Percentiles rank a stretch among this genome's conserved stretches.
phyloP scores from a whole-genome alignment of 2,329 filamentous ascomycete genomes.

The Xylariaceae sp. region DNA sequence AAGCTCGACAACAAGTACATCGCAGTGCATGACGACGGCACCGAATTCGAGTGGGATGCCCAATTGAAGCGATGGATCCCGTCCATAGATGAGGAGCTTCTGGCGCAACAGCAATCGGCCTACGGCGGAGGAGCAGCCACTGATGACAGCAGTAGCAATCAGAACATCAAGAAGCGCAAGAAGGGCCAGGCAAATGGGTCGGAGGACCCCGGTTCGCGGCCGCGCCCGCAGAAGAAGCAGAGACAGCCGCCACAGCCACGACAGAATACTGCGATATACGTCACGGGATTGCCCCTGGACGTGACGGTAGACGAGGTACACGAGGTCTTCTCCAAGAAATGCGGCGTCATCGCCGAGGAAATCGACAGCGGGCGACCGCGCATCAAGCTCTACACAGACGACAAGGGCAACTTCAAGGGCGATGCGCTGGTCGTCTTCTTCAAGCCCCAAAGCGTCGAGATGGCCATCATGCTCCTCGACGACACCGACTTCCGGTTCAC shows the following conservation, averaged over 20 bases:
- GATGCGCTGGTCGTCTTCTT: slow-evolving; percentile 94
- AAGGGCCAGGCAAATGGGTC: slow-evolving; percentile 38
- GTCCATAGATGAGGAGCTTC: slow-evolving; percentile 49
- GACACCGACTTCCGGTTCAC: slow-evolving; percentile 78
- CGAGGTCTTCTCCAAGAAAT: slow-evolving; percentile 80
- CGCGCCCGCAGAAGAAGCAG: slow-evolving; percentile 49
- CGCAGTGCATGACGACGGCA: slow-evolving; percentile 80
- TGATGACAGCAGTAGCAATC: slow-evolving; percentile 38
- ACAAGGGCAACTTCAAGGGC: slow-evolving; percentile 84
- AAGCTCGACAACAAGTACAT: slow-evolving; percentile 80
- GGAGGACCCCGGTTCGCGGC: slow-evolving; percentile 37
- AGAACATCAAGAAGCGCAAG: slow-evolving; percentile 43
- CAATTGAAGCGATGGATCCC: slow-evolving; percentile 75
- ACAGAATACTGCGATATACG: slow-evolving; percentile 89
- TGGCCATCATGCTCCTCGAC: slow-evolving; percentile 80
- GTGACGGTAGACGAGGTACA: slow-evolving; percentile 79
- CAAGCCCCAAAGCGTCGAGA: slow-evolving; percentile 87
- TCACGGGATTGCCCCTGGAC: slow-evolving; percentile 83
- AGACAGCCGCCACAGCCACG: slow-evolving; percentile 54
- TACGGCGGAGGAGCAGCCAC: slow-evolving; percentile 42
- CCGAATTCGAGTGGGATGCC: slow-evolving; percentile 81
- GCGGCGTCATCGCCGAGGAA: slow-evolving; percentile 90
- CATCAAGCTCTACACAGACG: slow-evolving; percentile 90
- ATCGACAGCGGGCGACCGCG: slow-evolving; percentile 85
- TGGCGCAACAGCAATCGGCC: slow-evolving; percentile 39